phyloP scores from a whole-genome alignment of 495 filamentous ascomycete genomes.

The Penicillium fimorum region DNA sequence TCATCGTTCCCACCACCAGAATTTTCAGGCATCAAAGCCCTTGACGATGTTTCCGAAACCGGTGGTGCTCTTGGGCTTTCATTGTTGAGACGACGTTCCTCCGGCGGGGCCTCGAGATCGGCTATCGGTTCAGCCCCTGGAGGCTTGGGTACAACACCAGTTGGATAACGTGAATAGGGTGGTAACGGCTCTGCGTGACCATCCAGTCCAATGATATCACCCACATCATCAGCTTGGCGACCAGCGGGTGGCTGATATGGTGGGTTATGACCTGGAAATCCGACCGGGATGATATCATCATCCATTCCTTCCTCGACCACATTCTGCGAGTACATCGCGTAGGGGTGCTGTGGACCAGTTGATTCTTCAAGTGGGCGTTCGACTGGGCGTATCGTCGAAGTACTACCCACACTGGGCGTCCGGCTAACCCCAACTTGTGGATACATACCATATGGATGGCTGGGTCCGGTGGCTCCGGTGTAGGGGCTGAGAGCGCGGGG shows the following conservation, averaged over 20 bases:
- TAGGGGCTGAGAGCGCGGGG: slow-evolving; percentile 53
- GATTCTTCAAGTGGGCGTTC: slow-evolving; percentile 63
- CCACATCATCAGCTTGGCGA: slow-evolving; percentile 79
- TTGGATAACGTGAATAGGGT: slow-evolving; percentile 80
- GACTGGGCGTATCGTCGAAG: slow-evolving; percentile 53
- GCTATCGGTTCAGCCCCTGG: slow-evolving; percentile 26
- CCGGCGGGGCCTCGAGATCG: slow-evolving; percentile 21
- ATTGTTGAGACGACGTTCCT: slow-evolving; percentile 25
- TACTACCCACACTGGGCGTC: slow-evolving; percentile 63
- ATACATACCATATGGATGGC: slow-evolving; percentile 57
- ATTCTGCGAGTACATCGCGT: slow-evolving; percentile 80
- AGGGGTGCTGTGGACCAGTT: slow-evolving; percentile 79
- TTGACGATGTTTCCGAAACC: slow-evolving; percentile 50
- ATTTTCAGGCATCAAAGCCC: slow-evolving; percentile 26
- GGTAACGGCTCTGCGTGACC: slow-evolving; percentile 89
- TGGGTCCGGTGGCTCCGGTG: slow-evolving; percentile 54
- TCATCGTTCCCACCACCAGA: slow-evolving; percentile 11
- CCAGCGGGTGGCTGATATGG: slow-evolving; percentile 68
- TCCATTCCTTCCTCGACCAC: slow-evolving; percentile 55
- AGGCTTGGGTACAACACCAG: slow-evolving; percentile 48
- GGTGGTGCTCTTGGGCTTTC: slow-evolving; percentile 25
- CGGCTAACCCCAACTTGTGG: slow-evolving; percentile 55
- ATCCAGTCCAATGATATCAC: slow-evolving; percentile 83
- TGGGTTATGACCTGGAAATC: slow-evolving; percentile 65
- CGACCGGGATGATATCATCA: slow-evolving; percentile 59